These are phyloP conservation scores for Sporothrix inflata DNA, from an alignment of 2,329 filamentous ascomycete species.

Conservation along the genomic window DNA sequence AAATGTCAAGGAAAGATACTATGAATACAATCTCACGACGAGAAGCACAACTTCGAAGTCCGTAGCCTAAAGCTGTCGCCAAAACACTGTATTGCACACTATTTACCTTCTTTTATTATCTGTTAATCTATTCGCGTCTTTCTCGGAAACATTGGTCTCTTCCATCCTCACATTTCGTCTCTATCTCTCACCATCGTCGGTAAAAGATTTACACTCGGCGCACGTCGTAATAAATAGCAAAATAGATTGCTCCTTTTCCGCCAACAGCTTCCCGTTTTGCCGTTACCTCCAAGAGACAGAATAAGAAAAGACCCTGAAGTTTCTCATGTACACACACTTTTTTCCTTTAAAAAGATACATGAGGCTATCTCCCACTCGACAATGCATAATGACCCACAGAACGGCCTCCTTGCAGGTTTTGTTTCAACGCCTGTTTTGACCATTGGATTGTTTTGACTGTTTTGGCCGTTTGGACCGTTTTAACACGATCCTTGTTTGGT, in stretches of 20 bases:
- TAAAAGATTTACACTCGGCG: slow-evolving; percentile 1
- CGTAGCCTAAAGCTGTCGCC: slow-evolving; percentile 1
- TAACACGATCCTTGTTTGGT: not conserved
- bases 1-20: not conserved
- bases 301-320: not conserved
- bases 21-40: not conserved
- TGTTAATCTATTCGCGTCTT: not conserved
- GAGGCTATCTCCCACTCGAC: not conserved
- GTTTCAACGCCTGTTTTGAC: slow-evolving; percentile 14
- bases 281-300: not conserved
- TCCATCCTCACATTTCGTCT: too few species aligned
- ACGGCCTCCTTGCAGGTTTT: slow-evolving; percentile 4
- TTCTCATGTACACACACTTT: not conserved
- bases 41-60: not conserved
- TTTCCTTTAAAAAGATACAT: not conserved
- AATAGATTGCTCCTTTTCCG: slow-evolving; percentile 5
- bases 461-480: not conserved
- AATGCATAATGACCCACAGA: slow-evolving; percentile 10
- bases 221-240: not conserved
- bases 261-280: slow-evolving; percentile 4
- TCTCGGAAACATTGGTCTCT: not conserved
- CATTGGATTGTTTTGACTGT: not conserved
- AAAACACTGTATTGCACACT: not conserved
- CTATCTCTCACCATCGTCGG: not conserved
- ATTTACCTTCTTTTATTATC: not conserved